Percentiles rank a stretch among this genome's conserved stretches.
Conservation (phyloP, 495 filamentous ascomycete species). For the Penicillium diatomitis region DNA sequence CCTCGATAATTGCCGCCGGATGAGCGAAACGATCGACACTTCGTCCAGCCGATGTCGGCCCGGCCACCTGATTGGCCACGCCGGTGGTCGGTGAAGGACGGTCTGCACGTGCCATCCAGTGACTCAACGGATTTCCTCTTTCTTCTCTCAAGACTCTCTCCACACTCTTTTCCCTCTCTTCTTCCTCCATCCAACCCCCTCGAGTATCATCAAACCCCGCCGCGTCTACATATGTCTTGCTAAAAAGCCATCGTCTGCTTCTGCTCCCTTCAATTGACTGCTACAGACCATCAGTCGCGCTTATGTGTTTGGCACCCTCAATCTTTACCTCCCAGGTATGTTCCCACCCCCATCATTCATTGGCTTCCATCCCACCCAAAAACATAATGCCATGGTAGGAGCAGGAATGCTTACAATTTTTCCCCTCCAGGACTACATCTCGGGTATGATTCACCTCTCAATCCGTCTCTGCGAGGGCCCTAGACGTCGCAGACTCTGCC, state of each 20-base stretch:
- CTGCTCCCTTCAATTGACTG: constrained; percentile 26
- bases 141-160: not conserved
- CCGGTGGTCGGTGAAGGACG: constrained; percentile 19
- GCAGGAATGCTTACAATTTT: constrained; percentile 10
- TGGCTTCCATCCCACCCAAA: not conserved
- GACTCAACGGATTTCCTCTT: constrained; percentile 24
- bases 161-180: constrained; percentile 14
- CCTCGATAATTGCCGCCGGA: not conserved
- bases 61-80: constrained; percentile 22
- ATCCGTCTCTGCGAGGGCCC: too few species aligned
- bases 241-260: constrained; percentile 12
- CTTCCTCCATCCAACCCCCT: constrained; percentile 7
- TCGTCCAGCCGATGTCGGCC: constrained; percentile 8
- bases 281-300: constrained; percentile 45
- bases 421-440: constrained; percentile 76
- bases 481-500: too few species aligned
- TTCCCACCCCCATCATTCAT: not conserved
- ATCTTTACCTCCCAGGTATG: constrained; percentile 95
- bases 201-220: constrained; percentile 3
- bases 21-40: not conserved
- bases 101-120: constrained; percentile 21
- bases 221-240: constrained; percentile 18
- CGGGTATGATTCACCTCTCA: constrained; percentile 46
- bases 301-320: constrained; percentile 91
- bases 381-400: constrained; percentile 3